Evolutionary conservation across 202 grass and related monocot species (phyloP).

Genomic region (Sporobolus alterniflorus): DNA sequence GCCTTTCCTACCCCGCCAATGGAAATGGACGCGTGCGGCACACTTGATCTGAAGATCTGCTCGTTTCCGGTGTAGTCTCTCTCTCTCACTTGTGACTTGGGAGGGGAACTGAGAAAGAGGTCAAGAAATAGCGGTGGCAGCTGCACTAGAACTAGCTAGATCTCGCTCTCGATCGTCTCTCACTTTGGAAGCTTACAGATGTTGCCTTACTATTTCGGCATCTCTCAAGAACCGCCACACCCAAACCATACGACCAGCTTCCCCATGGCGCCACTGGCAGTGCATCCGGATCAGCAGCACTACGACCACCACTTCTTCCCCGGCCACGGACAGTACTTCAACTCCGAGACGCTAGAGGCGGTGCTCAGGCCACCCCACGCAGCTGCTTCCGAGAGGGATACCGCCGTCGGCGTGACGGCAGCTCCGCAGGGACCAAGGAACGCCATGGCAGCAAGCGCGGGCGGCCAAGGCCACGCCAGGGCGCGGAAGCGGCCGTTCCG

Average conservation of each 20-base stretch:
- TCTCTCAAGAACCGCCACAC: constrained; percentile 40
- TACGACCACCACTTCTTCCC: constrained; percentile 51
- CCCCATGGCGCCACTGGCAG: constrained; percentile 19
- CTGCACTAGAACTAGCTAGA: constrained; percentile 35
- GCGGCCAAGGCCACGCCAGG: constrained; percentile 8
- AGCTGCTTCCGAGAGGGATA: neutral
- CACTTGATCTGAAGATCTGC: constrained; percentile 31
- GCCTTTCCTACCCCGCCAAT: constrained; percentile 11
- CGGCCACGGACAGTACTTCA: constrained; percentile 39
- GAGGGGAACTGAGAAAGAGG: neutral
- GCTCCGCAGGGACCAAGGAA: neutral
- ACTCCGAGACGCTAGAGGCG: constrained; percentile 60
- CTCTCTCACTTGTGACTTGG: neutral
- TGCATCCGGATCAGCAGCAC: constrained; percentile 41
- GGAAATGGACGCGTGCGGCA: constrained; percentile 12
- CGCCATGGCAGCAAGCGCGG: neutral
- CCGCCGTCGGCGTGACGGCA: too few relatives aligned
- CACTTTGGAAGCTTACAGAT: constrained; percentile 33
- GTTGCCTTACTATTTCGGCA: constrained; percentile 58
- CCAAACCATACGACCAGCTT: constrained; percentile 40
- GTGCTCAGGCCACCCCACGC: constrained; percentile 46
- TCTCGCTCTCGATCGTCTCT: constrained; percentile 17
- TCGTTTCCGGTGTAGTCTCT: neutral
- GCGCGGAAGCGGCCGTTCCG: constrained; percentile 57
- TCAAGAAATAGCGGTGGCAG: constrained; percentile 10